Percentiles rank a stretch among this genome's conserved stretches.
Evolutionary conservation across 2,329 filamentous ascomycete species (phyloP).

Genomic region (Talaromyces sp.): DNA sequence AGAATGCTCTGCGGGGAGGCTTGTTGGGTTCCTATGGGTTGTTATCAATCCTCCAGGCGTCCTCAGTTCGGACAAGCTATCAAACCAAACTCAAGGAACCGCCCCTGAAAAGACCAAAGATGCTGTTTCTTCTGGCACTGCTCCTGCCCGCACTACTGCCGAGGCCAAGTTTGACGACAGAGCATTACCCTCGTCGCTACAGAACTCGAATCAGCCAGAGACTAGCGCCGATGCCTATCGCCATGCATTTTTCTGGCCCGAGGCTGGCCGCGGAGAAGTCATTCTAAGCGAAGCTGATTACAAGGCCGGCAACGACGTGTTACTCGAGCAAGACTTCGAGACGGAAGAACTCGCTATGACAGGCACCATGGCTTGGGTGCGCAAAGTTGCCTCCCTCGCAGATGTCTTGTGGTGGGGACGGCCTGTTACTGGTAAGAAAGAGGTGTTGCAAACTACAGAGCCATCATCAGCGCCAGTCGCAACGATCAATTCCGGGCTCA

Average conservation of each 20-base stretch:
- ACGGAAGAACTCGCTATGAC: slow-evolving; percentile 29
- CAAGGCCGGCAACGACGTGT: slow-evolving; percentile 31
- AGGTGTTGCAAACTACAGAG: slow-evolving; percentile 12
- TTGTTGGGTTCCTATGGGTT: slow-evolving; percentile 94
- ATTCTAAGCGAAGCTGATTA: slow-evolving; percentile 36
- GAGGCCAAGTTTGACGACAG: slow-evolving; percentile 12
- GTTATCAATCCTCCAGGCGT: slow-evolving; percentile 63
- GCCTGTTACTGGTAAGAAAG: slow-evolving; percentile 26
- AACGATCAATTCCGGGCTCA: slow-evolving; percentile 23
- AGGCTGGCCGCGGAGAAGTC: slow-evolving; percentile 27
- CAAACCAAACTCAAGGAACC: slow-evolving; percentile 1
- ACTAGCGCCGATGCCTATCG: slow-evolving; percentile 3
- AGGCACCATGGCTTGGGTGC: slow-evolving; percentile 38
- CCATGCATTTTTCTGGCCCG: slow-evolving; percentile 30
- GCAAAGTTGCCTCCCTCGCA: slow-evolving; percentile 34
- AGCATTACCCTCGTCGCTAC: slow-evolving; percentile 1
- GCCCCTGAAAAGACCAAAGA: background rate
- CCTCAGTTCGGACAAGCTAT: slow-evolving; percentile 29
- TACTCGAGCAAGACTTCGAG: slow-evolving; percentile 40
- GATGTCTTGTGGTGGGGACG: slow-evolving; percentile 33
- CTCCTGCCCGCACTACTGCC: slow-evolving; percentile 16
- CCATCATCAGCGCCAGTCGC: slow-evolving; percentile 15
- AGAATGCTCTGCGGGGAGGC: slow-evolving; percentile 85
- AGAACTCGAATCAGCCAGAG: background rate
- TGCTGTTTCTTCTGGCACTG: background rate